Conservation (phyloP, 129 eudicot genomes). For the Chrysanthemum lavandulifolium region DNA sequence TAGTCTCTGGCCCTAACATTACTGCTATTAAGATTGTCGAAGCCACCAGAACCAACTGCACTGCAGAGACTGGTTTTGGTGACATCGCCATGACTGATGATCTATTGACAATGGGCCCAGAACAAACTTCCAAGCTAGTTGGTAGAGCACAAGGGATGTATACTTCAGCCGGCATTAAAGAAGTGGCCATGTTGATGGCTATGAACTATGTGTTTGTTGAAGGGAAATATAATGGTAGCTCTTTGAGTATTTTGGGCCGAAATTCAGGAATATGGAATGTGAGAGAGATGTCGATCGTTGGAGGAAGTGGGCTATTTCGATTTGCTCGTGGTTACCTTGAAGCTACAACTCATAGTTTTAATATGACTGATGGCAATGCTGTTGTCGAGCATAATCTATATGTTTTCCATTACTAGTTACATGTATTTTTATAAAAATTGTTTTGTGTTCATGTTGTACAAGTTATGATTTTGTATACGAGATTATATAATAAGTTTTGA, state of each 20-base stretch:
- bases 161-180: slow-evolving; percentile 27
- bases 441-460: neutral
- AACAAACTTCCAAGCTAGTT: too few relatives aligned
- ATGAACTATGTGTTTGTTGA: slow-evolving; percentile 40
- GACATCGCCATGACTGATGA: slow-evolving; percentile 4
- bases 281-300: slow-evolving; percentile 58
- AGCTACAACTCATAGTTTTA: slow-evolving; percentile 42
- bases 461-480: neutral
- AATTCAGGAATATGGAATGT: slow-evolving; percentile 31
- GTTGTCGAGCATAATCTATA: slow-evolving; percentile 50
- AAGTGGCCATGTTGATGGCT: slow-evolving; percentile 41
- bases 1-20: slow-evolving; percentile 33
- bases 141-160: slow-evolving; percentile 47
- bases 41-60: slow-evolving; percentile 34
- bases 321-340: slow-evolving; percentile 54
- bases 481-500: too few relatives aligned
- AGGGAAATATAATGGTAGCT: slow-evolving; percentile 59
- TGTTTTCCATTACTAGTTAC: slow-evolving; percentile 38
- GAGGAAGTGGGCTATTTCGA: slow-evolving; percentile 60
- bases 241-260: slow-evolving; percentile 44
- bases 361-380: slow-evolving; percentile 34
- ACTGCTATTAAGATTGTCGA: slow-evolving; percentile 33
- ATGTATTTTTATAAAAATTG: neutral
- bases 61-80: slow-evolving; percentile 38
- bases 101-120: too few relatives aligned